These are phyloP conservation scores for Bryoerythrophyllum caledonicum DNA, from an alignment of 225 moss, liverwort and hornwort species.

Conservation along the genomic window DNA sequence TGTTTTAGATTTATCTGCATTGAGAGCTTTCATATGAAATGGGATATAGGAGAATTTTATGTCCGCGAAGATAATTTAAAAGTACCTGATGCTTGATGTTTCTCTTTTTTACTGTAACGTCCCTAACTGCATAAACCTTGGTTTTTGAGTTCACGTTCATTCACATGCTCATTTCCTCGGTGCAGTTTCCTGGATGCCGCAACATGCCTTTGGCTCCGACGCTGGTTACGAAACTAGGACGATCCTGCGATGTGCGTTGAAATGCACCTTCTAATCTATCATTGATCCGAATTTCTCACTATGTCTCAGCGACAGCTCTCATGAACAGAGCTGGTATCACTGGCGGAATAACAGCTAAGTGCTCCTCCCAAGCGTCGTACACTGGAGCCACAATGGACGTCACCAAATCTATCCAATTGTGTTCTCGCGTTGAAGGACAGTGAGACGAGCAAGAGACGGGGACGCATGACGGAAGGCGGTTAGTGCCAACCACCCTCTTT, in stretches of 20 bases:
- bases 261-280: neutral
- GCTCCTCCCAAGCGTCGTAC: neutral
- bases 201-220: neutral
- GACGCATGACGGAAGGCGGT: neutral
- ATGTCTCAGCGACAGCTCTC: neutral
- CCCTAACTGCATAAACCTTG: neutral
- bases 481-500: neutral
- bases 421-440: neutral
- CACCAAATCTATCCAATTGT: neutral
- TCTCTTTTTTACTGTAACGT: neutral
- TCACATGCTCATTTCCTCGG: neutral
- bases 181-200: neutral
- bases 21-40: neutral
- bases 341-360: neutral
- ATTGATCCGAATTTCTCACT: neutral
- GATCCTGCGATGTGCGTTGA: no score
- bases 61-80: neutral
- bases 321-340: neutral
- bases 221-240: no score
- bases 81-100: neutral
- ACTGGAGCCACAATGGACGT: neutral
- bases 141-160: neutral
- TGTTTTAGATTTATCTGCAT: no score
- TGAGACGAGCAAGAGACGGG: neutral
- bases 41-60: rapidly evolving